Evolutionary conservation across 257 asterid species (phyloP), one percentile per base, ranked within the genome.

Genomic region (Nemophila menziesii): DNA sequence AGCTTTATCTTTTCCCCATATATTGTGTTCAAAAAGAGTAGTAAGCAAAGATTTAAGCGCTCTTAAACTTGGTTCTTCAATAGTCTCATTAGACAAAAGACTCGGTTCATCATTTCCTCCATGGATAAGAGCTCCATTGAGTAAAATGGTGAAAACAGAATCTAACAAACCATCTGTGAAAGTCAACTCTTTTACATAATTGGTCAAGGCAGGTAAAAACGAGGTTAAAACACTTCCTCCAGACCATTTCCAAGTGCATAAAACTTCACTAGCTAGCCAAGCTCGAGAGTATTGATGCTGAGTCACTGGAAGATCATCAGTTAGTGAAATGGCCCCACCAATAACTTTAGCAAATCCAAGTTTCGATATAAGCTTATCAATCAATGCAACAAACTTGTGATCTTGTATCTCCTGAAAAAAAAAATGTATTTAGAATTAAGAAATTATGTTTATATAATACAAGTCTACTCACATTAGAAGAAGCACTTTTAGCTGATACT

Each of bases 261-360:
- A 74, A 40, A 90, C 70, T 69, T 90, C 99, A 55, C 81, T 96
- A 46, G 94, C 99, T 65, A 90, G 94, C 99, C 99, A 90, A 47
- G 96, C 80, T 37, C 99, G 92, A 52, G 92, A 57, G 70, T 66
- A 59, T 20, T 52, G 73, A 58, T 62, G 57, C 39, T 55, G 64
- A 56, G 67, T 23, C 39, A 60, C 58, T 47, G 56, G 44, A 36
- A 43, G 68, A 61, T 60, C 63, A 29, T 18, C 23, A 57, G 22
- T 50, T 43, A 53, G 39, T 10, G 51, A 54, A 52, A 54, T 56
- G 64, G 55, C 57, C 43, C 92, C 97, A 48, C 67, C 83, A 36
- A 90, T 56, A 20, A 90, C 76, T 53, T 52, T 74, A 49, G 64
- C 75, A 62, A 85, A 72, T 39, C 99, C 99, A 23, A 79, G 39